A percentile compares a stretch with the other conserved stretches of the same genome.
These are phyloP conservation scores for Chlorella sp. DNA, from an alignment of 139 green algal genomes.

Conservation along the genomic window DNA sequence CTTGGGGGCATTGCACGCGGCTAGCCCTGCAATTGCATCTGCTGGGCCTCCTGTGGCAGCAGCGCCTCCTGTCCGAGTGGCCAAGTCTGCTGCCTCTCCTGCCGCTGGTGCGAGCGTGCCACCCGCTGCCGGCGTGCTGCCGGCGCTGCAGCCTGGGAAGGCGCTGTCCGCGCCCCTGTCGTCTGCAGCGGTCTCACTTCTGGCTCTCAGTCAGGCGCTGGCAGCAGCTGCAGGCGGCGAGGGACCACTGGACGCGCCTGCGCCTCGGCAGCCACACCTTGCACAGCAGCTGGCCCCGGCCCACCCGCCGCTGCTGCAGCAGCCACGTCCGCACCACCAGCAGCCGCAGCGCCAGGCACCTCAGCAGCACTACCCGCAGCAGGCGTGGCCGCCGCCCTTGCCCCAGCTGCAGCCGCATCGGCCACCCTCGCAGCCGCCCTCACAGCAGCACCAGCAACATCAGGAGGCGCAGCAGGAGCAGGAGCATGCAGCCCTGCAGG, in stretches of 20 bases:
- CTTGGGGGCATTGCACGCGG: neutral
- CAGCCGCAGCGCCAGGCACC: neutral
- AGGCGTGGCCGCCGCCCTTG: neutral
- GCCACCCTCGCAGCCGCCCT: neutral
- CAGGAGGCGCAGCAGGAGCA: too few species aligned
- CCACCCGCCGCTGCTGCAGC: too few species aligned
- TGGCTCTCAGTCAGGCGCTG: too few species aligned
- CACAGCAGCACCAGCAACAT: neutral
- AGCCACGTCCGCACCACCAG: neutral
- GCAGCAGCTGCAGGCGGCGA: too few species aligned
- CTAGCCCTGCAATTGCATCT: neutral
- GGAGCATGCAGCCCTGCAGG: too few species aligned
- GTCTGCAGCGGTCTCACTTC: too few species aligned
- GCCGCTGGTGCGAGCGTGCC: neutral
- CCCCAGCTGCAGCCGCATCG: neutral
- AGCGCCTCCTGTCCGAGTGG: too few species aligned
- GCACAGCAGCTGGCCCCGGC: too few species aligned
- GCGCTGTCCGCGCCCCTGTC: neutral
- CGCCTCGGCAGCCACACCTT: too few species aligned
- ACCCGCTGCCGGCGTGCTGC: neutral
- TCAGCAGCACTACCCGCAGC: neutral
- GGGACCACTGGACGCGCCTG: too few species aligned
- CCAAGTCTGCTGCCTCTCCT: neutral
- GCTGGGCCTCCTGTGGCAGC: too few species aligned
- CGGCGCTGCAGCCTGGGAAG: neutral